A percentile compares a stretch with the other conserved stretches of the same genome.
These are phyloP conservation scores for Lactifluus echinatus DNA, from an alignment of 768 basidiomycete genomes.

Conservation along the genomic window DNA sequence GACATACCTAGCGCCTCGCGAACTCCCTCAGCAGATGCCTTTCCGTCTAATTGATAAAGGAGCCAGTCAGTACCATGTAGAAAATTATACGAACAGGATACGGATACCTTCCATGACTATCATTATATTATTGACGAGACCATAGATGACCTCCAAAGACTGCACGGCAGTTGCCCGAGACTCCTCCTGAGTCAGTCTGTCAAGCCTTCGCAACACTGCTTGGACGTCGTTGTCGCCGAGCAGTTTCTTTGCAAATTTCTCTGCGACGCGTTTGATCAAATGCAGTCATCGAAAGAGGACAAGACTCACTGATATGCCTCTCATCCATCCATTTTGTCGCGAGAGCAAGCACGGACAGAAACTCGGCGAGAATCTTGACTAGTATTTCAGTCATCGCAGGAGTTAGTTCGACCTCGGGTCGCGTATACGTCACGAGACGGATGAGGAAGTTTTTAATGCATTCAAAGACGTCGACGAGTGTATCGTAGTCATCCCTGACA, in stretches of 20 bases:
- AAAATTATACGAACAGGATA: not conserved
- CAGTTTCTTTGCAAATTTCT: too few species aligned
- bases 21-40: not conserved
- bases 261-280: too few species aligned
- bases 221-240: too few species aligned
- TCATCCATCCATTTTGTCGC: not conserved
- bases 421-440: not conserved
- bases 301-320: not conserved
- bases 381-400: not conserved
- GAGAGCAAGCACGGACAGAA: not conserved
- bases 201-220: too few species aligned
- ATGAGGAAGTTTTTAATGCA: not conserved
- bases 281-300: not conserved
- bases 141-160: too few species aligned
- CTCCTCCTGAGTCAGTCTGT: too few species aligned
- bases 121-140: not conserved
- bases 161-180: too few species aligned
- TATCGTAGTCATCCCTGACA: not conserved
- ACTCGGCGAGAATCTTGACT: not conserved
- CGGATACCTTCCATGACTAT: not conserved
- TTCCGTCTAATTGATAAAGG: not conserved
- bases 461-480: not conserved
- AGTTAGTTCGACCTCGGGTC: not conserved
- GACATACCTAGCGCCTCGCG: not conserved
- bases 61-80: not conserved